These are phyloP conservation scores for Wickerhamomyces queroliae DNA, from an alignment of 805 yeast genomes.

Conservation along the genomic window DNA sequence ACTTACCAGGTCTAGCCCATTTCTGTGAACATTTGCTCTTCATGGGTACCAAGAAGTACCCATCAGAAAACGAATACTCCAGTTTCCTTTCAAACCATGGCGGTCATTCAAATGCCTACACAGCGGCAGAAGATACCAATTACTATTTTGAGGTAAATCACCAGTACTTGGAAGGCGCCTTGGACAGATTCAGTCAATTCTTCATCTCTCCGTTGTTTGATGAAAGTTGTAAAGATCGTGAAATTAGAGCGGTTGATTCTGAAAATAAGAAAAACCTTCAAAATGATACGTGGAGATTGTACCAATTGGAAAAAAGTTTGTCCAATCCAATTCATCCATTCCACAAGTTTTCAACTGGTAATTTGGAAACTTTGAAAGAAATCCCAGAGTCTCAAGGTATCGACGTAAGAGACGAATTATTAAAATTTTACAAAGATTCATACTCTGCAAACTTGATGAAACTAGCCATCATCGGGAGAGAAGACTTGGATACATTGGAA, in stretches of 20 bases:
- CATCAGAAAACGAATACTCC: slow-evolving; percentile 72
- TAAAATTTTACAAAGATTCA: slow-evolving; percentile 63
- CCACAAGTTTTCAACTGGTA: slow-evolving; percentile 88
- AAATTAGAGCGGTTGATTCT: slow-evolving; percentile 90
- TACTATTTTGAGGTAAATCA: slow-evolving; percentile 82
- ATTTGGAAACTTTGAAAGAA: slow-evolving; percentile 63
- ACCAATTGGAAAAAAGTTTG: slow-evolving; percentile 74
- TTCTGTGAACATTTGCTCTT: slow-evolving; percentile 69
- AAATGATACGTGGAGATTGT: slow-evolving; percentile 82
- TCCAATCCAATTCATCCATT: slow-evolving; percentile 78
- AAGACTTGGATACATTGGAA: slow-evolving; percentile 65
- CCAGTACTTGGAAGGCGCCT: slow-evolving; percentile 74
- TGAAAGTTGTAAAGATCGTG: slow-evolving; percentile 77
- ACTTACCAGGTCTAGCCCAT: slow-evolving; percentile 72
- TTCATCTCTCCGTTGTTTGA: slow-evolving; percentile 80
- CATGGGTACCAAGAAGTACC: slow-evolving; percentile 78
- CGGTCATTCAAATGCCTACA: slow-evolving; percentile 89
- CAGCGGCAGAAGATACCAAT: slow-evolving; percentile 84
- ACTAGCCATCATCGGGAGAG: slow-evolving; percentile 78
- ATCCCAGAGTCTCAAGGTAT: slow-evolving; percentile 54
- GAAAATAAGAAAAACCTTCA: slow-evolving; percentile 94
- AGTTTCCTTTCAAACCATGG: slow-evolving; percentile 76
- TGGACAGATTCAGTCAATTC: slow-evolving; percentile 91
- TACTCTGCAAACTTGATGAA: slow-evolving; percentile 90
- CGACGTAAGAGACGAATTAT: slow-evolving; percentile 75